Base-by-base conservation (phyloP, 2,329 filamentous ascomycete genomes). In the Fusarium graminum region DNA sequence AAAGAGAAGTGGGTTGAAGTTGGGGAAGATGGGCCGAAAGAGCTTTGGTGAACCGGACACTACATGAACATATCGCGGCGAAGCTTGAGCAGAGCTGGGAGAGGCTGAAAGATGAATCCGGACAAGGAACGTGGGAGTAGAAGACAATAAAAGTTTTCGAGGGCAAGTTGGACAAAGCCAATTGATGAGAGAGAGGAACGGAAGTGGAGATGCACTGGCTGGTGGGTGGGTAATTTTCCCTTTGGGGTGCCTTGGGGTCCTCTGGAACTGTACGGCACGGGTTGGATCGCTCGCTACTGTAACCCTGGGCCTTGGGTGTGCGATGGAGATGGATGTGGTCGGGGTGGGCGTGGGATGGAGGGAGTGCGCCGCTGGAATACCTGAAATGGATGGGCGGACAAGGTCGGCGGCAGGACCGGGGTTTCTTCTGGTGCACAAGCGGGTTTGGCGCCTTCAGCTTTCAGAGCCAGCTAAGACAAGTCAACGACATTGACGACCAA, bases 391-490 rank as follows among this genome's bases (percentile, higher is more conserved):
- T 71, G 61, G 67, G 52, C 67, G 65, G 69, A 71, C 62, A 69
- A 71, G 62, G 69, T 73, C 68, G 69, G 71, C 71, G 71, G 63
- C 55, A 71, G 62, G 51, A 70, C 68, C 70, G 70, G 69, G 70
- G 69, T 65, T 62, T 66, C 65, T 63, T 46, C 59, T 64, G 50
- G 59, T 69, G 67, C 68, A 64, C 71, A 75, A 74, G 72, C 72
- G 73, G 73, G 69, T 74, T 75, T 73, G 73, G 72, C 73, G 73
- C 73, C 63, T 68, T 75, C 72, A 75, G 70, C 73, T 75, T 75
- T 56, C 60, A 70, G 45, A 63, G 57, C 67, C 60, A 65, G 65
- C 70, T 63, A 55, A 60, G 57, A 58, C 57, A 60, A 45, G 58
- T 59, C 50, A 51, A 59, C 57, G 52, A 60, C 54, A 62, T 69